Percentiles rank a stretch among this genome's conserved stretches.
Evolutionary conservation across 345 rosid species (phyloP).

Genomic region (Ceriops tagal): DNA sequence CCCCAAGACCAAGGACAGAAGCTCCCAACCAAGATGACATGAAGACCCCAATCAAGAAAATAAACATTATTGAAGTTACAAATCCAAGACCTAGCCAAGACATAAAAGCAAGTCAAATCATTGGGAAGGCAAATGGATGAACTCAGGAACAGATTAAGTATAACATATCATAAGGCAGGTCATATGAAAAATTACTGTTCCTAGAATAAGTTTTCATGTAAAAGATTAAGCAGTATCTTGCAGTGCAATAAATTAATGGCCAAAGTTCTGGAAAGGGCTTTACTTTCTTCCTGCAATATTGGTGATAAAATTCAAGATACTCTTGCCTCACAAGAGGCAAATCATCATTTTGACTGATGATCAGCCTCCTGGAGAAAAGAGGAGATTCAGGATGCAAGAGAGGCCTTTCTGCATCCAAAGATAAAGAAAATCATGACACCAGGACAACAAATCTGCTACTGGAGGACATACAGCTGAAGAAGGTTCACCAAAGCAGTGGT

Average conservation of each 20-base stretch:
- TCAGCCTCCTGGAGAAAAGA: not conserved
- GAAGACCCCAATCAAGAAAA: slow-evolving; percentile 96
- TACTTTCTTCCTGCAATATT: not conserved
- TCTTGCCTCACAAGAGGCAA: not conserved
- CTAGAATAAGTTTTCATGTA: not conserved
- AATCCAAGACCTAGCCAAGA: slow-evolving; percentile 80
- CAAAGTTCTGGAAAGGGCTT: no score
- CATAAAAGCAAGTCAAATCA: slow-evolving; percentile 18
- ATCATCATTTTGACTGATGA: not conserved
- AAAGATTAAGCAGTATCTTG: no score
- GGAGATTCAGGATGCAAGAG: no score
- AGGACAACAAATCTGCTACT: not conserved
- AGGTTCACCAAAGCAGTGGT: not conserved
- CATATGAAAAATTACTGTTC: not conserved
- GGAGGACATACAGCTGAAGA: not conserved
- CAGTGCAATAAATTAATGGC: no score
- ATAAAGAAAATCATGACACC: not conserved
- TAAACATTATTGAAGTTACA: slow-evolving; percentile 83
- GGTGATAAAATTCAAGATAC: not conserved
- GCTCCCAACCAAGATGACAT: slow-evolving; percentile 99
- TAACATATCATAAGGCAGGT: not conserved
- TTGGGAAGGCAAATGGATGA: not conserved
- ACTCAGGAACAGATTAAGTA: not conserved
- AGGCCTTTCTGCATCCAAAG: no score
- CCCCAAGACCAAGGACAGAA: slow-evolving; percentile 86